Base-by-base conservation (phyloP, 345 rosid species). In the Ailanthus altissimus region DNA sequence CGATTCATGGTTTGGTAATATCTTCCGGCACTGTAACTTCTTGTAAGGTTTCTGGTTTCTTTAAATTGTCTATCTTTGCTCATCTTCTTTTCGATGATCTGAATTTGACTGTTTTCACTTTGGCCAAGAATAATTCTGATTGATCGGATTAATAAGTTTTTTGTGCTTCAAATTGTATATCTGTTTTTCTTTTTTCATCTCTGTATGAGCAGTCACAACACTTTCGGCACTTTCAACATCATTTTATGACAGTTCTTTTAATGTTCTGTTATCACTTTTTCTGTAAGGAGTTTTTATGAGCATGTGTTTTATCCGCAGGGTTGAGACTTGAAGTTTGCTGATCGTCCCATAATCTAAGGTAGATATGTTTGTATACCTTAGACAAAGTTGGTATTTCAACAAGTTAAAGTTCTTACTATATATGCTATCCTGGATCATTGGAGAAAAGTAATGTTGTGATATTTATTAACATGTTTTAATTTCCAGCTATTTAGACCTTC, bases 301-400 rank as follows among this genome's bases (percentile, higher is more conserved):
- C 38, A 43, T 67, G 18, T 80, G 46, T 68, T 85, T 80, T 51
- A 75, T 81, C 18, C 85, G 85, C 75, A 88, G 96, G 89, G 84
- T 83, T 86, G 79, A 75, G 78, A 75, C 78, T 75, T 82, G 84
- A 85, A 83, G 78, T 77, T 82, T 85, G 90, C 81, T 82, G 85
- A 83, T 77, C 76, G 76, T 53, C 58, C 42, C 71, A 47, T 54
- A 75, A 74, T 77, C 70, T 76, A 70, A 79, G 88, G 87, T 83
- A 75, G 81, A 62, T 79, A 68, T 40, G 23, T 79, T 32, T 50
- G 36, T 58, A 26, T 16, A 54, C 13, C 75, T 60, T 21, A 15
- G 66, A 70, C 45, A 50, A 46, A 71, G 58, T 23, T 74, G 58
- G 74, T 71, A 63, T 58, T 4, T 20, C 8, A 56, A 73, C 16